These are phyloP conservation scores for Fusarium albidum DNA, from an alignment of 2,329 filamentous ascomycete genomes.

Conservation along the genomic window DNA sequence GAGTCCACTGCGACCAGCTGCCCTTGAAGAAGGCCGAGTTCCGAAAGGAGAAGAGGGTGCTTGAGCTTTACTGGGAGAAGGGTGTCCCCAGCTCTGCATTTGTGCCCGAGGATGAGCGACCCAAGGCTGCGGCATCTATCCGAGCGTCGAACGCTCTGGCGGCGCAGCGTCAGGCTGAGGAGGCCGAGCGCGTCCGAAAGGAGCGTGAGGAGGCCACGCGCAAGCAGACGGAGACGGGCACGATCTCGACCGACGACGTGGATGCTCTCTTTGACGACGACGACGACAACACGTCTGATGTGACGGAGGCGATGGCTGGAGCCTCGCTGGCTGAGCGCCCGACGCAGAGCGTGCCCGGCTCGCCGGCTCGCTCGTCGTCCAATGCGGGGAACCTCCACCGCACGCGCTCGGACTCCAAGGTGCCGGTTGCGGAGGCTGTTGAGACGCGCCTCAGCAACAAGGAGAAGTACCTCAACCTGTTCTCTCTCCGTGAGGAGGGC, in stretches of 20 bases:
- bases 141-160: constrained; percentile 78
- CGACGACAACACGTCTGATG: constrained; percentile 84
- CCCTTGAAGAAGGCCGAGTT: constrained; percentile 99
- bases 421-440: constrained; percentile 75
- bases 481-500: constrained; percentile 88
- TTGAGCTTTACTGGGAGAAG: constrained; percentile 99
- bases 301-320: constrained; percentile 90
- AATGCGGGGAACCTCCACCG: constrained; percentile 77
- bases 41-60: constrained; percentile 91
- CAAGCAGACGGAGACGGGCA: constrained; percentile 93
- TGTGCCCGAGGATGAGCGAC: constrained; percentile 95
- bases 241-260: constrained; percentile 90
- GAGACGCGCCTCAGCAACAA: constrained; percentile 88
- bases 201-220: constrained; percentile 91
- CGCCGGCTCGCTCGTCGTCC: constrained; percentile 79
- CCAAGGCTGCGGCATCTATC: constrained; percentile 79
- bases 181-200: constrained; percentile 80
- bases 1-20: constrained; percentile 97
- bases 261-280: constrained; percentile 97
- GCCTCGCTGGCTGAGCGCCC: constrained; percentile 89
- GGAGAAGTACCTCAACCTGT: constrained; percentile 93
- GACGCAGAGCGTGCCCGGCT: constrained; percentile 94
- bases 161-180: constrained; percentile 81
- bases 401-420: constrained; percentile 93
- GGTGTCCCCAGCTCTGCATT: constrained; percentile 96